These are phyloP conservation scores for Alternaria rosae DNA, from an alignment of 2,329 filamentous ascomycete species.

Conservation along the genomic window DNA sequence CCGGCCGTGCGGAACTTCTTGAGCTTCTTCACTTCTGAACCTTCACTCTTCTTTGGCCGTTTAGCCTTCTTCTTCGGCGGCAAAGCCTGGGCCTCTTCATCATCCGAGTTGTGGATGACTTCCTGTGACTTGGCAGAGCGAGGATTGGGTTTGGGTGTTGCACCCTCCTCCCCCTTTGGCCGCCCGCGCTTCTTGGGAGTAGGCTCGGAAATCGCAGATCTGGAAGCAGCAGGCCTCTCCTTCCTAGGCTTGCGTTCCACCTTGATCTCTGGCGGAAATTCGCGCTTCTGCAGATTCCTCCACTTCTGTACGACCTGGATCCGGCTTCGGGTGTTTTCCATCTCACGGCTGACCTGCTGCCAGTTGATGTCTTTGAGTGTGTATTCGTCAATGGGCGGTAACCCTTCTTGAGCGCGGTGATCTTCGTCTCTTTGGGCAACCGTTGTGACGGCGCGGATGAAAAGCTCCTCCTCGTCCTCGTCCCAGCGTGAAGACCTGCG, in stretches of 20 bases:
- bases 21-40: background rate
- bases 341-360: constrained; percentile 67
- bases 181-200: constrained; percentile 1
- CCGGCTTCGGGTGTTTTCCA: constrained; percentile 68
- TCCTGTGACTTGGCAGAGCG: background rate
- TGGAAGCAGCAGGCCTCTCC: background rate
- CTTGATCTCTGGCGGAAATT: constrained; percentile 12
- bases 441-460: constrained; percentile 63
- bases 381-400: constrained; percentile 42
- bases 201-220: background rate
- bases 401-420: constrained; percentile 21
- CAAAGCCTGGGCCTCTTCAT: background rate
- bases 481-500: constrained; percentile 66
- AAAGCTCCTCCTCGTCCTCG: constrained; percentile 63
- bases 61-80: background rate
- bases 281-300: constrained; percentile 49
- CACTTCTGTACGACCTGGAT: constrained; percentile 75
- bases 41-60: background rate
- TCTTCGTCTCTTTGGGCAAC: constrained; percentile 59
- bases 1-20: background rate
- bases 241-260: constrained; percentile 22
- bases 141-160: background rate
- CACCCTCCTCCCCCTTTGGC: background rate
- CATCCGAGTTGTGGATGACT: background rate
- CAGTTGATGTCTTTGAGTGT: constrained; percentile 69